These are phyloP conservation scores for Ramaria sp. DNA, from an alignment of 768 basidiomycete species.

Conservation along the genomic window DNA sequence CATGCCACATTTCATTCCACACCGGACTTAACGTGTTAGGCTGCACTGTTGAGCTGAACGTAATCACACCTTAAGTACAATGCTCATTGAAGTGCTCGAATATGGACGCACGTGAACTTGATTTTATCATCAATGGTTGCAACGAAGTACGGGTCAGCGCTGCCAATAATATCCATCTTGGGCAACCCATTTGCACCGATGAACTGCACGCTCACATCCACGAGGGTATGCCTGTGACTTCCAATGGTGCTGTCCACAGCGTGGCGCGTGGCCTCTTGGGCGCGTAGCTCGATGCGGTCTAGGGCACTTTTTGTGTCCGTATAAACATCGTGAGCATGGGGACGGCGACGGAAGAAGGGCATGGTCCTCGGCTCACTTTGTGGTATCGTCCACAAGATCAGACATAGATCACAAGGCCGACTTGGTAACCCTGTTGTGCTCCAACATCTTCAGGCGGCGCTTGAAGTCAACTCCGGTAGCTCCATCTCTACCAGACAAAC, in stretches of 20 bases:
- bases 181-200: slow-evolving; percentile 63
- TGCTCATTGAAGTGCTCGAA: background rate
- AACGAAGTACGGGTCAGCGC: slow-evolving; percentile 63
- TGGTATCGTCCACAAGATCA: too few species aligned
- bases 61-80: background rate
- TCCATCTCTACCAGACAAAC: too few species aligned
- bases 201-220: slow-evolving; percentile 32
- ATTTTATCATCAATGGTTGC: slow-evolving; percentile 54
- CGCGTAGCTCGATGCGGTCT: slow-evolving; percentile 3
- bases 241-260: background rate
- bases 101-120: slow-evolving; percentile 44
- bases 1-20: slow-evolving; percentile 67
- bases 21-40: slow-evolving; percentile 46
- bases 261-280: background rate
- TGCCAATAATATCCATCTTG: slow-evolving; percentile 54
- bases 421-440: too few species aligned
- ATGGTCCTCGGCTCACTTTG: background rate
- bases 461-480: too few species aligned
- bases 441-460: too few species aligned
- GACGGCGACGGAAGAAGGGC: background rate
- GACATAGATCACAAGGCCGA: too few species aligned
- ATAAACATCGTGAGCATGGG: background rate
- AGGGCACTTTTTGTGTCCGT: background rate
- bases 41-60: slow-evolving; percentile 53
- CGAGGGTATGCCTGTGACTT: background rate